Evolutionary conservation across 2,329 filamentous ascomycete genomes (phyloP).

Genomic region (Graphilbum ipis-grandicollis): DNA sequence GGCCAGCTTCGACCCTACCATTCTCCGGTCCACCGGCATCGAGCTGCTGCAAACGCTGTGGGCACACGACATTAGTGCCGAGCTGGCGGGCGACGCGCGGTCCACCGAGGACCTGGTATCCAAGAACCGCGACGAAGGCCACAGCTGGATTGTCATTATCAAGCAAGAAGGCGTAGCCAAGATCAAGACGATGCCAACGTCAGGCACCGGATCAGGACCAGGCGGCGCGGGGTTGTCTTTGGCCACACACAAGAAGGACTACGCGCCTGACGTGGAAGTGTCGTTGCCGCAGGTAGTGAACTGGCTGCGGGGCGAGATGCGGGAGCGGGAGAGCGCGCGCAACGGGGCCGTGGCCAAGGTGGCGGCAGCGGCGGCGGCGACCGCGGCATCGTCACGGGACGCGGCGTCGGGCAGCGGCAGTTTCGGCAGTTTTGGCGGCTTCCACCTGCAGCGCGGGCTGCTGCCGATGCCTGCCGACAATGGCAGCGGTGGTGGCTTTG

Average conservation of each 20-base stretch:
- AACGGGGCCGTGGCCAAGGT: slow-evolving; percentile 10
- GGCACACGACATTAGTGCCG: slow-evolving; percentile 69
- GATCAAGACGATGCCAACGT: slow-evolving; percentile 49
- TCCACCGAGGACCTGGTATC: slow-evolving; percentile 65
- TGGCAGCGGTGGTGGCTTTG: slow-evolving; percentile 7
- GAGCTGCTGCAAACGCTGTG: slow-evolving; percentile 67
- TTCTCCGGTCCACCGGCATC: slow-evolving; percentile 59
- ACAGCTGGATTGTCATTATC: slow-evolving; percentile 79
- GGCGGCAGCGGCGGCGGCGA: not conserved
- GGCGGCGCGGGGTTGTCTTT: too few species aligned
- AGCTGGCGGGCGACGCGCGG: slow-evolving; percentile 64
- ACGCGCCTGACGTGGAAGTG: slow-evolving; percentile 56
- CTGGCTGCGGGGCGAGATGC: slow-evolving; percentile 68
- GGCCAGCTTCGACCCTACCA: slow-evolving; percentile 64
- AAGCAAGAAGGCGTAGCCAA: slow-evolving; percentile 61
- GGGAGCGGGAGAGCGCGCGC: slow-evolving; percentile 31
- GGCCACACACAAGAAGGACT: slow-evolving; percentile 45
- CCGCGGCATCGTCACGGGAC: slow-evolving; percentile 10
- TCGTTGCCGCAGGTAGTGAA: slow-evolving; percentile 53
- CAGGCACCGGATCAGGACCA: not conserved
- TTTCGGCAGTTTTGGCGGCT: slow-evolving; percentile 16
- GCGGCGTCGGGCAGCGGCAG: not conserved
- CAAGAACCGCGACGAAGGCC: slow-evolving; percentile 58
- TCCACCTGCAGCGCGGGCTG: not conserved
- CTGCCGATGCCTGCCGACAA: slow-evolving; percentile 7